A percentile compares a stretch with the other conserved stretches of the same genome.
These are phyloP conservation scores for Albizia julibrissin DNA, from an alignment of 306 rosid species.

Conservation along the genomic window DNA sequence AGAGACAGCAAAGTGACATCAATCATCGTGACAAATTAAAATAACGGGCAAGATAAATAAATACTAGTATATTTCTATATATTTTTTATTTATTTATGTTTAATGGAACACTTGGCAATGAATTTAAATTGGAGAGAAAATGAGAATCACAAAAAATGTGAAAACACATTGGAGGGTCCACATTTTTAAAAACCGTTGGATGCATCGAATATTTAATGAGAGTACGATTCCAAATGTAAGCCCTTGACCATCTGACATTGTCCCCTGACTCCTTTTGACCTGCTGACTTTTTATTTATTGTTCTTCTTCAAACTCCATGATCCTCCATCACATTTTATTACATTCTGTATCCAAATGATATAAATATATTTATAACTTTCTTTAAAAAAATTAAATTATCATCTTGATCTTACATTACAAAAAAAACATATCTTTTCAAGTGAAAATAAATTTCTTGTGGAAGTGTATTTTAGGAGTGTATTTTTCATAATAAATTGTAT, in stretches of 20 bases:
- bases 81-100: not conserved
- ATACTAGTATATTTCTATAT: not conserved
- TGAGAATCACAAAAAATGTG: not conserved
- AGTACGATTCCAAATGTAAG: not conserved
- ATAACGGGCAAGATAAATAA: too few relatives aligned
- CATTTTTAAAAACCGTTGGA: constrained; percentile 31
- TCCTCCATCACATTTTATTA: not conserved
- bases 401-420: too few relatives aligned
- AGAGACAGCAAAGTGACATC: not conserved
- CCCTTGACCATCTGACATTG: constrained; percentile 43
- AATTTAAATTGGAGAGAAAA: not conserved
- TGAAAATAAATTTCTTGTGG: too few relatives aligned
- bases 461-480: too few relatives aligned
- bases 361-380: too few relatives aligned
- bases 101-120: not conserved
- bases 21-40: not conserved
- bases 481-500: too few relatives aligned
- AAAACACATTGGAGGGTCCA: constrained; percentile 37
- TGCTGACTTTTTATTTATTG: constrained; percentile 47
- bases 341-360: too few relatives aligned
- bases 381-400: too few relatives aligned
- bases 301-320: not conserved
- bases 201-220: constrained; percentile 25
- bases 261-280: constrained; percentile 48
- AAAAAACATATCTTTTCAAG: too few relatives aligned